Base-by-base conservation (phyloP, 2,329 filamentous ascomycete genomes). In the Diaporthe helianthi region DNA sequence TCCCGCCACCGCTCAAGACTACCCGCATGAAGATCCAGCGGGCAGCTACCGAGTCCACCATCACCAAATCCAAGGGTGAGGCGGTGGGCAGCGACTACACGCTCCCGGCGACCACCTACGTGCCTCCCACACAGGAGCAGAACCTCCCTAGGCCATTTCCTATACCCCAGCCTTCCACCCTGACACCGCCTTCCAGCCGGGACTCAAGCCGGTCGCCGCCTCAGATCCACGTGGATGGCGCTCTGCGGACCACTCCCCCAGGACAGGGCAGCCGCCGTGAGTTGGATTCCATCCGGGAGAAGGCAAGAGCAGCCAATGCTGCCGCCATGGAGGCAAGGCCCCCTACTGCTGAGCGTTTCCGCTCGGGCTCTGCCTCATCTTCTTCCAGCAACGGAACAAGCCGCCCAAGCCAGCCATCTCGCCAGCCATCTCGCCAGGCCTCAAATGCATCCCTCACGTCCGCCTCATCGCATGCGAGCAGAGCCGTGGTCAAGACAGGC, bases 181-280 rank as follows among this genome's bases (percentile, higher is more conserved):
- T 65, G 22, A 71, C 67, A 1, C 70, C 70, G 26, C 70, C 70
- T 5, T 71, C 69, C 9, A 71, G 69, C 29, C 58, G 69, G 15
- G 69, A 71, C 10, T 68, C 51, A 19, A 71, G 69, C 24, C 54
- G 68, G 33, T 71, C 69, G 4, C 69, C 69, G 1, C 69, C 69
- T 1, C 69, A 71, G 55, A 69, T 63, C 26, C 67, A 63, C 19
- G 67, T 69, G 67, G 55, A 65, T 9, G 68, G 68, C 49, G 54
- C 65, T 24, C 53, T 71, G 36, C 67, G 69, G 2, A 71, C 69
- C 12, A 67, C 65, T 7, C 69, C 69, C 10, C 69, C 69, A 2
- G 69, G 69, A 15, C 55, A 71, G 26, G 68, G 69, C 26, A 71
- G 63, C 67, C 58, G 69, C 3, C 63, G 69, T n/a, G 69, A 71